Base-by-base conservation (phyloP, 768 basidiomycete species). In the Omphalotus guepiniiformis region DNA sequence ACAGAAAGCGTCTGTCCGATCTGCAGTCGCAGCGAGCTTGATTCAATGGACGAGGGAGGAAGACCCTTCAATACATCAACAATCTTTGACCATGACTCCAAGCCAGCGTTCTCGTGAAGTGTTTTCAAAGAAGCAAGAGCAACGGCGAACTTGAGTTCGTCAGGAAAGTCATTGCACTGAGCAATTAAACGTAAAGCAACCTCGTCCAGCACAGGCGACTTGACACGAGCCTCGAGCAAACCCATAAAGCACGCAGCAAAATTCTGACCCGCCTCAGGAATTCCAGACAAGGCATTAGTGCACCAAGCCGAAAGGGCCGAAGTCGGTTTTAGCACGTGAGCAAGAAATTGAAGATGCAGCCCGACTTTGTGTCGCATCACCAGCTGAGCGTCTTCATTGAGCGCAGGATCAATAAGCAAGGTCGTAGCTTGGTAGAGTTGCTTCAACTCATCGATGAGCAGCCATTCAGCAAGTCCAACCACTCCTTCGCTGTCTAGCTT, bases 381-480 rank as follows among this genome's bases (percentile, higher is more conserved):
- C 2, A 61, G 51, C 9, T 62, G 66, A 39, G 70, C 63, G 6
- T 74, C 65, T 26, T 63, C 63, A 4, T 62, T 53, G 38, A 59
- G 49, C 7, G 50, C 35, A 27, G 54, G 51, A 12, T 65, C 60
- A 12, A 58, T 58, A 37, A 80, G 59, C 2, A 54, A 51, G 41
- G 68, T 66, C 18, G 80, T 63, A 18, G 63, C 58, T 11, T 60
- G 61, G 6, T 63, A 63, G 37, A 85, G 63, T n/a, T 70, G 63
- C 58, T 78, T 79, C 49, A 85, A 55, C 50, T 86, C 83, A 52
- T 84, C 78, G n/a, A 64, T 56, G 7, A 91, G 55, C 21, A 90
- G 55, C 85, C 86, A 91, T 50, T 85, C 82, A 15, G 78, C 83
- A 2, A 85, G 63, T 3, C 80, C 81, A 18, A 76, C 62, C 45